Evolutionary conservation across 371 early-diverging fungal species (phyloP), one percentile per base, ranked within the genome.

Genomic region (Mucor piriformis): DNA sequence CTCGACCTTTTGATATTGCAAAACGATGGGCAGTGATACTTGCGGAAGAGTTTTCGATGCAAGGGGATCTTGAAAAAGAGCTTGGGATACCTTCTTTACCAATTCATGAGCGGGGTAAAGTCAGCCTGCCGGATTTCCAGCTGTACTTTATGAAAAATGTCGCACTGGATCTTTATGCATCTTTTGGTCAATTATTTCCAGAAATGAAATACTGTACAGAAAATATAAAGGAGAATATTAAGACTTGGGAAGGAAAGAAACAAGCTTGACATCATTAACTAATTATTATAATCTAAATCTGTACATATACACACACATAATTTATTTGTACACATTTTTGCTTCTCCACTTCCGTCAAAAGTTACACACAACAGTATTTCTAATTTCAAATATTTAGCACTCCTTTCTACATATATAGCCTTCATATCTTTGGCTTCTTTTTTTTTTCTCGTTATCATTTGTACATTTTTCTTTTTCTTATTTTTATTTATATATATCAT

Each of bases 91-190:
- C 83, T 7, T 74, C 82, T 2, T 59, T 70, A 29, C 83, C 83
- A 12, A 62, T 81, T 21, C 79, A 81, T 49, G 83, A 86, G 42
- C 70, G 84, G 18, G 79, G 76, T 21, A 70, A 69, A 24, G 69
- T 77, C 0, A 64, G 76, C 34, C 71, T 82, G 54, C 74, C 79
- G 40, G 81, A 83, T 32, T 81, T 82, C 32, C 91, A 91, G 53
- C 74, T 88, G 12, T 79, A 75, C 3, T 91, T 91, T 50, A 89
- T 89, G 58, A 79, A 81, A 43, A 73, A 72, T n/a, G 81, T 87
- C 46, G 87, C 88, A 0, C 72, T 88, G 59, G 88, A 85, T 29
- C 61, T 91, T 35, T 89, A 11, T 33, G 11, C 6, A 23, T 7
- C 51, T 6, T 43, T 59, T 15, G 44, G 27, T 44, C n/a, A 49